These are phyloP conservation scores for Monosporascus ibericus DNA, from an alignment of 2,329 filamentous ascomycete species.

Conservation along the genomic window DNA sequence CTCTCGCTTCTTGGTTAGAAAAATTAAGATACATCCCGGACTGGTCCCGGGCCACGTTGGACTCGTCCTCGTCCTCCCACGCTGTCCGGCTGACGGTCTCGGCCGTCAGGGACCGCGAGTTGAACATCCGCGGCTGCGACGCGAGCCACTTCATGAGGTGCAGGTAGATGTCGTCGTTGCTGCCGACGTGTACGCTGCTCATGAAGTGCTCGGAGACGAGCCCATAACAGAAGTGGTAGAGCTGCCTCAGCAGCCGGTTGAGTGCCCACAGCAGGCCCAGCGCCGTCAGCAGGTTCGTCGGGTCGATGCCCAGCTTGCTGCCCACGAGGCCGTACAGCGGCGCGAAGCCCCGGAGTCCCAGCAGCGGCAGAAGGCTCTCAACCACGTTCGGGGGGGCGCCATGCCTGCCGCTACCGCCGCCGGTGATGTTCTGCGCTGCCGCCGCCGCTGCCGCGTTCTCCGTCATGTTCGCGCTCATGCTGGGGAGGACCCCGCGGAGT, in stretches of 20 bases:
- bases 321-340: conserved; percentile 41
- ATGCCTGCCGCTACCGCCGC: conserved; percentile 2
- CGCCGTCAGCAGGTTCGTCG: conserved; percentile 38
- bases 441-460: not conserved
- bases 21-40: conserved; percentile 50
- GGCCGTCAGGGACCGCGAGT: conserved; percentile 47
- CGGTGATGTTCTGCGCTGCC: conserved; percentile 6
- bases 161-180: conserved; percentile 51
- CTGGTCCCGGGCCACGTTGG: conserved; percentile 22
- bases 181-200: conserved; percentile 46
- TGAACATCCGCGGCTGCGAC: conserved; percentile 42
- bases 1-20: conserved; percentile 49
- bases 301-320: conserved; percentile 41
- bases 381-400: conserved; percentile 12
- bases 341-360: conserved; percentile 36
- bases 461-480: conserved; percentile 13
- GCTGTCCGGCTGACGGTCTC: conserved; percentile 49
- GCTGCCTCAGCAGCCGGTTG: conserved; percentile 31
- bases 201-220: conserved; percentile 41
- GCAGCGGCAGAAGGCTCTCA: conserved; percentile 38
- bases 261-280: conserved; percentile 43
- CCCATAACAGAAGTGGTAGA: conserved; percentile 27
- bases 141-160: conserved; percentile 56
- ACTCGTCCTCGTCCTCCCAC: conserved; percentile 39
- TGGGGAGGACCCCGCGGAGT: conserved; percentile 12